Evolutionary conservation across 2,329 filamentous ascomycete species (phyloP).

Genomic region (Phyllosticta citriasiana): DNA sequence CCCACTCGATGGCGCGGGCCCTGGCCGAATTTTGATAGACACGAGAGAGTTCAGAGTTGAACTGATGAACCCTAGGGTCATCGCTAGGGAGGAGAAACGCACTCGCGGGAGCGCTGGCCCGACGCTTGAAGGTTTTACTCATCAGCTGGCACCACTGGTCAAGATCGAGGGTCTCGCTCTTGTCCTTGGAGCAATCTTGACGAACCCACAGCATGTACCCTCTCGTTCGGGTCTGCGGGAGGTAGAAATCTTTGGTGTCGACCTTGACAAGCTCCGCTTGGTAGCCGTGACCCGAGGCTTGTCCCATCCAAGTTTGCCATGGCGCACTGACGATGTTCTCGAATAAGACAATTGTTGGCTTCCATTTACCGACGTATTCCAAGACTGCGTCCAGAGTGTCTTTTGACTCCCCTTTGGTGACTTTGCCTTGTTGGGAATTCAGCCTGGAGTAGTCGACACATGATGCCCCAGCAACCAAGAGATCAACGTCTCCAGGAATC

Average conservation of each 20-base stretch:
- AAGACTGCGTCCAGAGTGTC: slow-evolving; percentile 56
- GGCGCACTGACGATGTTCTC: slow-evolving; percentile 59
- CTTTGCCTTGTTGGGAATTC: slow-evolving; percentile 45
- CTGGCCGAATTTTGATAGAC: not conserved
- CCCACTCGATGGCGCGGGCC: slow-evolving; percentile 37
- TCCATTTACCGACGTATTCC: slow-evolving; percentile 43
- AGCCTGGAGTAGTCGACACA: slow-evolving; percentile 65
- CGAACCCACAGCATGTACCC: slow-evolving; percentile 40
- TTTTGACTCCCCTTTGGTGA: slow-evolving; percentile 51
- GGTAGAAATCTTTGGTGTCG: slow-evolving; percentile 62
- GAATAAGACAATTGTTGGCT: slow-evolving; percentile 55
- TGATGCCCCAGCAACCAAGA: slow-evolving; percentile 63
- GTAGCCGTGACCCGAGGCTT: slow-evolving; percentile 42
- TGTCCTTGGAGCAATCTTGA: slow-evolving; percentile 13
- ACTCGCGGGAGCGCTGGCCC: slow-evolving; percentile 52
- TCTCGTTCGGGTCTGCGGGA: slow-evolving; percentile 54
- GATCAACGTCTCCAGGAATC: slow-evolving; percentile 50
- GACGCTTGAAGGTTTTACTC: slow-evolving; percentile 38
- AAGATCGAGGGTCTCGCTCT: slow-evolving; percentile 11
- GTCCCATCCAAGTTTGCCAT: slow-evolving; percentile 43
- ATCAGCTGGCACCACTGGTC: slow-evolving; percentile 38
- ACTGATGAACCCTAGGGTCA: slow-evolving; percentile 43
- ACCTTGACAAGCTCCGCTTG: slow-evolving; percentile 38
- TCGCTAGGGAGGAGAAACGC: slow-evolving; percentile 50
- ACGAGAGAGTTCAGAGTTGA: slow-evolving; percentile 14